phyloP scores from a whole-genome alignment of 2,329 filamentous ascomycete species.

The Cryphonectria parasitica region DNA sequence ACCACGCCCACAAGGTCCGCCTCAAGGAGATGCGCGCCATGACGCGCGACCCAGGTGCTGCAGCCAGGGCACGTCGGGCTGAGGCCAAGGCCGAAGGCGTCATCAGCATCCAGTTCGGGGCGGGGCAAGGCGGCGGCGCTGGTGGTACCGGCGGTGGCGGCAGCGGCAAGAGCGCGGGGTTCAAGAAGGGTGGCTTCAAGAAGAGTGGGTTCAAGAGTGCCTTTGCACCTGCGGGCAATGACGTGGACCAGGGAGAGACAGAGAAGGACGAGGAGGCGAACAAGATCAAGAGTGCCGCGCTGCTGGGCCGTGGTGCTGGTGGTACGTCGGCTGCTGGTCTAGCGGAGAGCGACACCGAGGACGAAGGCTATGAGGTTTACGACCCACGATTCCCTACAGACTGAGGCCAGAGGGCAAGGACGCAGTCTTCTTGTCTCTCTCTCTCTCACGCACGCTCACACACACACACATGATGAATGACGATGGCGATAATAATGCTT shows the following conservation, averaged over 20 bases:
- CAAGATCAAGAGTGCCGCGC: constrained; percentile 34
- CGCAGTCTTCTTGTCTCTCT: no score
- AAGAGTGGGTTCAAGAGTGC: constrained; percentile 84
- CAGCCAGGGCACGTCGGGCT: constrained; percentile 67
- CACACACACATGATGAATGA: no score
- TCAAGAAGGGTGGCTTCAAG: constrained; percentile 75
- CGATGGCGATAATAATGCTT: not conserved
- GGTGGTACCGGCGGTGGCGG: constrained; percentile 32
- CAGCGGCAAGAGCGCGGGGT: constrained; percentile 51
- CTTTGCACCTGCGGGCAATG: constrained; percentile 60
- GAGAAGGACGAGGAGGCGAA: constrained; percentile 33
- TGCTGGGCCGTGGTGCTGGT: constrained; percentile 9
- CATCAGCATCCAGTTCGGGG: constrained; percentile 67
- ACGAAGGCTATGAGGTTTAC: constrained; percentile 73
- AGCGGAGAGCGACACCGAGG: constrained; percentile 67
- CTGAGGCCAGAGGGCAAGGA: constrained; percentile 42
- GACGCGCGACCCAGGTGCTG: constrained; percentile 71
- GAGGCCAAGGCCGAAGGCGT: constrained; percentile 73
- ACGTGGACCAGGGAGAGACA: constrained; percentile 41
- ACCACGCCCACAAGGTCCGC: constrained; percentile 92
- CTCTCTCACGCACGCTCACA: no score
- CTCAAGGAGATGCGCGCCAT: constrained; percentile 87
- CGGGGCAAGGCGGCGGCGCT: constrained; percentile 37
- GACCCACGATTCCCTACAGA: constrained; percentile 64
- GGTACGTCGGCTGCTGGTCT: constrained; percentile 26